phyloP scores from a whole-genome alignment of 331 rosid genomes.

The Stylosanthes scabra region DNA sequence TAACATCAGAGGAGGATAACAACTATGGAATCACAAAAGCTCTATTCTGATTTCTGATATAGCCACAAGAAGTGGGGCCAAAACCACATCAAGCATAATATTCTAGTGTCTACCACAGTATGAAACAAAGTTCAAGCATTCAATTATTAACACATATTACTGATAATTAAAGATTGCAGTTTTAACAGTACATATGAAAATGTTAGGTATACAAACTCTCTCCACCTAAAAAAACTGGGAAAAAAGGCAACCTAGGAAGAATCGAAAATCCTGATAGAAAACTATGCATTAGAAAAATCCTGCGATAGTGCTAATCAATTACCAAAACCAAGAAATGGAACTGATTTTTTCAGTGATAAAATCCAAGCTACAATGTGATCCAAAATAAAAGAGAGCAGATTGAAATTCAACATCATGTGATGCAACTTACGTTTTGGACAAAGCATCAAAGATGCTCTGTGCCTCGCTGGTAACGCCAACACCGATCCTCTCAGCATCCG shows the following conservation, averaged over 20 bases:
- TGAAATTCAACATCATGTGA: conserved; percentile 3
- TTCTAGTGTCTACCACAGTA: not conserved
- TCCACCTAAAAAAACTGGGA: not conserved
- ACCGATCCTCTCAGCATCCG: conserved; percentile 92
- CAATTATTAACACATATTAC: conserved; percentile 10
- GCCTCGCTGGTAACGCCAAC: conserved; percentile 93
- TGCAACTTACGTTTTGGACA: conserved; percentile 87
- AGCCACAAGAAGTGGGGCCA: conserved; percentile 16
- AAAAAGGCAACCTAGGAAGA: conserved; percentile 11
- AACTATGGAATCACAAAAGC: conserved; percentile 10
- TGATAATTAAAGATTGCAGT: not conserved
- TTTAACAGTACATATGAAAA: not conserved
- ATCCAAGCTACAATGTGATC: not conserved
- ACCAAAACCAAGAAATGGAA: too few relatives aligned
- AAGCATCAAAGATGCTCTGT: conserved; percentile 88
- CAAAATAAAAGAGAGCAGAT: not conserved
- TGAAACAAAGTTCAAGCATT: conserved; percentile 3
- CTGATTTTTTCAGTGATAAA: not conserved
- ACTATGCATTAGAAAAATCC: not conserved
- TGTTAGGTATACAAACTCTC: not conserved
- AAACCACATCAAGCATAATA: conserved; percentile 3
- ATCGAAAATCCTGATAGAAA: conserved; percentile 16
- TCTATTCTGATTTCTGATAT: not conserved
- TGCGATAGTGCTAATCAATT: not conserved
- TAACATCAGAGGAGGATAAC: conserved; percentile 2